Base-by-base conservation (phyloP, 352 stramenopile species). In the Phytophthora citrophthora region DNA sequence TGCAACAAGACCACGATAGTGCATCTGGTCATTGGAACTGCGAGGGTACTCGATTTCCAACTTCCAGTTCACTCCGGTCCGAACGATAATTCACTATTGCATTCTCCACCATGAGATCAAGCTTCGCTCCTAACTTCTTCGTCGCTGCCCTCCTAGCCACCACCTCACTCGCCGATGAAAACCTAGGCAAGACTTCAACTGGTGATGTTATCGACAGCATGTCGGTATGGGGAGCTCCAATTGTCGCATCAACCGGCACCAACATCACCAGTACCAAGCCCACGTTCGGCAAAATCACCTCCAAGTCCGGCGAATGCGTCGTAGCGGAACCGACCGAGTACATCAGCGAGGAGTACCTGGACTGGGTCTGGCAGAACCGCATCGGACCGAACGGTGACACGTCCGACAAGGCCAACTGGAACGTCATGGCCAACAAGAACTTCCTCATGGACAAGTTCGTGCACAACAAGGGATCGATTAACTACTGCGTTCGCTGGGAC, bases 371-470 rank as follows among this genome's bases (percentile, higher is more conserved):
- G 61, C 11, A 70, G 31, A 18, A 70, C 31, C 54, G 61, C 16
- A 64, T 70, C 31, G 61, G 61, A 0, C 54, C 61, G 1, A 59
- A 60, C 18, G 61, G 24, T 2, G 45, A 47, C 31, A 27, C 12
- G 4, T 43, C 38, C 4, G 20, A 54, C 9, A 39, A 58, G 12
- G 41, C 24, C 20, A 70, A 70, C 26, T 70, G 54, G 61, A 70
- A 60, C 16, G 47, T 70, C n/a, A 70, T 70, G 61, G 54, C 29
- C 20, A 69, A 64, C 54, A 60, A 64, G 40, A 70, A 70, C 36
- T 70, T 27, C 5, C 10, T 70, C 39, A 70, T 70, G 61, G 61
- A 70, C 18, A 48, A 70, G 11, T 26, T 69, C 5, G 61, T 69
- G 24, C 53, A 64, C 54, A 69, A 69, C 39, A 58, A 69, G 1